Base-by-base conservation (phyloP, 2,329 filamentous ascomycete genomes). In the Orbilia ellipsospora region DNA sequence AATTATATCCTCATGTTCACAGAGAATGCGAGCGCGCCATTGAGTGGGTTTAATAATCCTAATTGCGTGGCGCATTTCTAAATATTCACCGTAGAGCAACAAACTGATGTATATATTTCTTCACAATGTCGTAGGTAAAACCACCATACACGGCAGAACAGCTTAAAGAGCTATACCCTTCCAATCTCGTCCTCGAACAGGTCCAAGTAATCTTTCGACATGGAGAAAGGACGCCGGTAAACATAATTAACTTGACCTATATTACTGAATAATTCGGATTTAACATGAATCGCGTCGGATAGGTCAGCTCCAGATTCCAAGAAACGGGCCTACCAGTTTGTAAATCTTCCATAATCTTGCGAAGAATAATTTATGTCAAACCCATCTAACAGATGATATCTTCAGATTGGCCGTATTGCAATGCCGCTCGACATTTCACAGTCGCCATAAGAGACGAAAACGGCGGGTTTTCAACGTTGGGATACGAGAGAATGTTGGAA, bases 131-230 rank as follows among this genome's bases (percentile, higher is more conserved):
- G 15, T 57, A 87, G 52, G 92, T 92, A 57, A 88, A 92, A 69
- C 85, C 87, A 68, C 89, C 92, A 0, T 98, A 98, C 84, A 89
- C 90, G 52, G 84, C 89, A 78, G 90, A 92, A 73, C 94, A 98
- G 86, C 88, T 98, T 59, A 85, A 87, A 51, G 85, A 85, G 80
- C 89, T 98, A 73, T 99, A 97, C 84, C 95, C 95, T 0, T 83
- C 89, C 66, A 85, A 87, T 52, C 86, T 99, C 73, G 87, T 94
- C 81, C 88, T 99, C 42, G 91, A 95, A 81, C 88, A 95, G 74
- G 95, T 98, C 59, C 95, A 99, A 84, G 87, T 98, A 79, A 87
- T 93, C 77, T 87, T 93, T 80, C 90, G 91, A 70, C 91, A 94
- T 83, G 91, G 91, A 83, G 88, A 90, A 77, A 45, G 63, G 40